phyloP scores from a whole-genome alignment of 805 yeast genomes.

The Groenewaldozyma tartarivorans region DNA sequence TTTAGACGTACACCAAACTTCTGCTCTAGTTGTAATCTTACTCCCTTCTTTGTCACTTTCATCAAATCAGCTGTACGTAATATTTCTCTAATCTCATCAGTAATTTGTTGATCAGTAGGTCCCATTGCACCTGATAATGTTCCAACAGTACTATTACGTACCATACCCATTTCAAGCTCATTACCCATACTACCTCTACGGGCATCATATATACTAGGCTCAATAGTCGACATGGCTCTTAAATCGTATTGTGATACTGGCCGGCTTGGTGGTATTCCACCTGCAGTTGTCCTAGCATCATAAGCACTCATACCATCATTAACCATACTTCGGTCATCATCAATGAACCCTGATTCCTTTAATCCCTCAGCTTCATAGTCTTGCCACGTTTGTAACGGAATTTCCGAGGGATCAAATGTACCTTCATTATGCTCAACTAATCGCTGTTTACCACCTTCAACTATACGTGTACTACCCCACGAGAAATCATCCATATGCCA shows the following conservation, averaged over 20 bases:
- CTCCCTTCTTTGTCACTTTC: constrained; percentile 30
- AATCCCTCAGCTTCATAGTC: constrained; percentile 47
- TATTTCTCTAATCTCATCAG: constrained; percentile 29
- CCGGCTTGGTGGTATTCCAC: background rate
- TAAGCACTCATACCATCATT: background rate
- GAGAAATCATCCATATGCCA: constrained; percentile 62
- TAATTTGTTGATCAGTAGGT: constrained; percentile 30
- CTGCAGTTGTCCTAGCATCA: background rate
- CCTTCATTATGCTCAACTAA: constrained; percentile 41
- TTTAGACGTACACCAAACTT: constrained; percentile 26
- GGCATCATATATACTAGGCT: constrained; percentile 2
- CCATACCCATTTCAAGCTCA: constrained; percentile 3
- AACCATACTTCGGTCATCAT: constrained; percentile 12
- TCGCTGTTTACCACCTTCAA: constrained; percentile 43
- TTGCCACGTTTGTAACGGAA: constrained; percentile 48
- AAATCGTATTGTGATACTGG: background rate
- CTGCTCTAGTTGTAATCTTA: constrained; percentile 28
- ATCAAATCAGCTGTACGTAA: constrained; percentile 30
- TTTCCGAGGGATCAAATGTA: constrained; percentile 44
- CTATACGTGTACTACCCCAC: constrained; percentile 58
- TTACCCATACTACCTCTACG: background rate
- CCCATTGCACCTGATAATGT: constrained; percentile 4
- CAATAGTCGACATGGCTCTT: background rate
- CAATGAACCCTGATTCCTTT: constrained; percentile 10
- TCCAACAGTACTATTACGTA: background rate